phyloP scores from a whole-genome alignment of 345 rosid species.

The Ricinus communis region DNA sequence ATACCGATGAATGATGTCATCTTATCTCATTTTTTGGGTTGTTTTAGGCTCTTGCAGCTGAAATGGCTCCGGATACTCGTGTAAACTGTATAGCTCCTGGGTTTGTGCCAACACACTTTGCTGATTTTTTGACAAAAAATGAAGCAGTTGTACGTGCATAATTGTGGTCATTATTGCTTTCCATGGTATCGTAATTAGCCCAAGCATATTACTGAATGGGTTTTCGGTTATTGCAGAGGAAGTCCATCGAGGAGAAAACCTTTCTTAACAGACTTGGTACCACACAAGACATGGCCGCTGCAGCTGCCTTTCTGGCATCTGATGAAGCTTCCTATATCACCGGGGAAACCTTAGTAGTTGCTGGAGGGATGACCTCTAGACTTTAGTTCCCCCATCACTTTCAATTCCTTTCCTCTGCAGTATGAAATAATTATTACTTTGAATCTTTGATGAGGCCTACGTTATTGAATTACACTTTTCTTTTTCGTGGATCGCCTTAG shows the following conservation, averaged over 20 bases:
- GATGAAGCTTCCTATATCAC: slow-evolving; percentile 77
- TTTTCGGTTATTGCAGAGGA: slow-evolving; percentile 41
- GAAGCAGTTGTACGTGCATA: slow-evolving; percentile 46
- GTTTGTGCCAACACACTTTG: slow-evolving; percentile 83
- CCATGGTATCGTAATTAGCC: not conserved
- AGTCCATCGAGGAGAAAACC: slow-evolving; percentile 47
- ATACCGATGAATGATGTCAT: too few relatives aligned
- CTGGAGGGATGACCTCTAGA: slow-evolving; percentile 79
- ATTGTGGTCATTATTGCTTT: not conserved
- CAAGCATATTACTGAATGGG: not conserved
- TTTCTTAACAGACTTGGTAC: slow-evolving; percentile 74
- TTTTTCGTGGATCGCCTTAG: too few relatives aligned
- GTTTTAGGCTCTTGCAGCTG: slow-evolving; percentile 83
- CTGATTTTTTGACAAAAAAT: slow-evolving; percentile 50
- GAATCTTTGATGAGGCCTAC: too few relatives aligned
- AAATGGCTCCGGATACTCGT: slow-evolving; percentile 80
- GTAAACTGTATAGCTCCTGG: slow-evolving; percentile 89
- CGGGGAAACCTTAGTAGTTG: slow-evolving; percentile 76
- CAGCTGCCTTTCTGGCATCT: slow-evolving; percentile 73
- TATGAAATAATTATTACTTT: too few relatives aligned
- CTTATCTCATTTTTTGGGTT: not conserved
- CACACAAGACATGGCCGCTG: slow-evolving; percentile 74
- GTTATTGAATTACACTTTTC: too few relatives aligned
- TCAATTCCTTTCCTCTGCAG: too few relatives aligned
- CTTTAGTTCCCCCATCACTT: slow-evolving; percentile 36